phyloP scores from a whole-genome alignment of 2,329 filamentous ascomycete genomes.

The Calonectria pauciramosa region DNA sequence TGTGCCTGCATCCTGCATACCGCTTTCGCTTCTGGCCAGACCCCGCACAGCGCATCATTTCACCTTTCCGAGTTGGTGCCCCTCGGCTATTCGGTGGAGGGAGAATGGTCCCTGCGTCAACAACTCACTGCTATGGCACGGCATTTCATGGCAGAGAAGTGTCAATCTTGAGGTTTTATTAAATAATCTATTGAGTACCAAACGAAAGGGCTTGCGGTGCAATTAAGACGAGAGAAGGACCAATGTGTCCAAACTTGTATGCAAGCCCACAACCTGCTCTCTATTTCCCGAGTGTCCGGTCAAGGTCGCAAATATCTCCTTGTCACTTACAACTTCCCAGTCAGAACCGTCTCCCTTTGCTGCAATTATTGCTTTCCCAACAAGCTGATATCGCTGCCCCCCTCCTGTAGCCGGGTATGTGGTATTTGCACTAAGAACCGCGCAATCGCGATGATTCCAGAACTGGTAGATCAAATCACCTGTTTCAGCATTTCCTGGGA shows the following conservation, averaged over 20 bases:
- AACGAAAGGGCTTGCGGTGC: not conserved
- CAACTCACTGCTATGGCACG: not conserved
- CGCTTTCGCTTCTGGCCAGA: not conserved
- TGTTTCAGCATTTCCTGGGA: not conserved
- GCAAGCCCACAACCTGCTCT: not conserved
- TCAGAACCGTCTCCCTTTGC: not conserved
- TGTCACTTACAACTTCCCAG: not conserved
- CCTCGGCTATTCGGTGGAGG: not conserved
- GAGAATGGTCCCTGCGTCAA: not conserved
- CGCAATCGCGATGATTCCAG: not conserved
- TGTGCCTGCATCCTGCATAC: not conserved
- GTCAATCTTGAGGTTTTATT: not conserved
- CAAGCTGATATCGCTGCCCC: not conserved
- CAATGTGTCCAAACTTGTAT: conserved; percentile 11
- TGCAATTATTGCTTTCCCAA: not conserved
- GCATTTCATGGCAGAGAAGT: not conserved
- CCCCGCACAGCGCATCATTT: not conserved
- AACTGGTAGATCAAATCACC: not conserved
- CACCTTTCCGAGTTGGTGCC: not conserved
- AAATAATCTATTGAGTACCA: not conserved
- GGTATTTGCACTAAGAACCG: not conserved
- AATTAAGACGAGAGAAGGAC: not conserved
- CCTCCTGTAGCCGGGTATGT: not conserved
- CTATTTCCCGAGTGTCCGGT: not conserved
- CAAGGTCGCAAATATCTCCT: not conserved